Evolutionary conservation across 176 grass and related monocot genomes (phyloP).

Genomic region (Triticum dicoccoides): DNA sequence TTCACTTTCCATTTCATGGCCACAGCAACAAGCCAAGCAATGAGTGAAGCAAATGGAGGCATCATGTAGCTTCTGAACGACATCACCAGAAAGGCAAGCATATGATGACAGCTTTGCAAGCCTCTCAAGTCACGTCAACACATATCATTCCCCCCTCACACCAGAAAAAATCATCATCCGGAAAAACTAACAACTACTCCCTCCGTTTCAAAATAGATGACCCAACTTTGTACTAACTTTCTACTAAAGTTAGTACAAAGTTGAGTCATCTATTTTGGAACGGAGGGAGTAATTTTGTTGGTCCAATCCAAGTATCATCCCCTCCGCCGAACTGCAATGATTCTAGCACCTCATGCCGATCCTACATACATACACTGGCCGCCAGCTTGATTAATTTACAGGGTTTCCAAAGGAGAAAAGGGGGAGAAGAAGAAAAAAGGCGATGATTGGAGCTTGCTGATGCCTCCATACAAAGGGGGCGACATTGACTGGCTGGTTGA

Average conservation of each 20-base stretch:
- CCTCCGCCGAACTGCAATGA: slow-evolving; percentile 32
- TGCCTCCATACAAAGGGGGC: background rate
- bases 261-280: no score
- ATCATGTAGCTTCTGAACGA: slow-evolving; percentile 53
- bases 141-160: slow-evolving; percentile 30
- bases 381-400: background rate
- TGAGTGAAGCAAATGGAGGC: slow-evolving; percentile 45
- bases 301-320: slow-evolving; percentile 39
- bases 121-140: slow-evolving; percentile 42
- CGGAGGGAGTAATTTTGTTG: background rate
- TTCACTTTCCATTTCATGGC: background rate
- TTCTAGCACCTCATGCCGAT: slow-evolving; percentile 36
- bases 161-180: slow-evolving; percentile 35
- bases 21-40: slow-evolving; percentile 12
- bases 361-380: background rate
- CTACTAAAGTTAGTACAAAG: no score
- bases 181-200: background rate
- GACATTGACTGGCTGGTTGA: background rate
- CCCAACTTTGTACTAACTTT: no score
- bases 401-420: slow-evolving; percentile 11
- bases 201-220: no score
- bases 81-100: slow-evolving; percentile 18
- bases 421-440: background rate
- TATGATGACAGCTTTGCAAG: slow-evolving; percentile 51
- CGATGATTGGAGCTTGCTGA: background rate